These are phyloP conservation scores for Apiosordaria backusii DNA, from an alignment of 495 filamentous ascomycete genomes.

Conservation along the genomic window DNA sequence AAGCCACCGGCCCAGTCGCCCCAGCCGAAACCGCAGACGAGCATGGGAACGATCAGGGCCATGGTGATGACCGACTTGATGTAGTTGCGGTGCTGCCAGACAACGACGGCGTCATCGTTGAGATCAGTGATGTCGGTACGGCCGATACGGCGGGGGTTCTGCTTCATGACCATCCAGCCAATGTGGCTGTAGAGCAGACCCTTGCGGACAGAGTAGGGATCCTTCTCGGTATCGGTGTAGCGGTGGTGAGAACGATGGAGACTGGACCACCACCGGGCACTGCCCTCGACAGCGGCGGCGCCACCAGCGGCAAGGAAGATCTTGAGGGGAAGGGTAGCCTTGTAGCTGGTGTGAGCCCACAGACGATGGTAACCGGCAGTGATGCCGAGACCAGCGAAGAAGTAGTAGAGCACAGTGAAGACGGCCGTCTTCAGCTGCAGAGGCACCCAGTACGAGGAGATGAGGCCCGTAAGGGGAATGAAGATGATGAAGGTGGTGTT, in stretches of 20 bases:
- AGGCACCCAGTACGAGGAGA: conserved; percentile 79
- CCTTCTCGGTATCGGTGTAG: conserved; percentile 98
- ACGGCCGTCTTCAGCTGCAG: conserved; percentile 70
- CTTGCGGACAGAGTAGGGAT: conserved; percentile 98
- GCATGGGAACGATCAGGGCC: conserved; percentile 78
- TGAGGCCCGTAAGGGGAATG: conserved; percentile 71
- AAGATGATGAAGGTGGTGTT: conserved; percentile 84
- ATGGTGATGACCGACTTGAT: conserved; percentile 84
- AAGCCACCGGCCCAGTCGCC: conserved; percentile 87
- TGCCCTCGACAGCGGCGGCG: conserved; percentile 93
- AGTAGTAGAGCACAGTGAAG: conserved; percentile 87
- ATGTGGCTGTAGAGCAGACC: conserved; percentile 91
- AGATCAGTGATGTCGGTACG: conserved; percentile 95
- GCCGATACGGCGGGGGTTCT: conserved; percentile 89
- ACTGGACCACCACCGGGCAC: conserved; percentile 94
- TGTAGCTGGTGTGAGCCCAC: conserved; percentile 95
- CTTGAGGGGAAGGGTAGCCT: conserved; percentile 79
- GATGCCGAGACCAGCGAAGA: conserved; percentile 84
- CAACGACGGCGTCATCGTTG: conserved; percentile 90
- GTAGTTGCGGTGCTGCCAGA: conserved; percentile 94
- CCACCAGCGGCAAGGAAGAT: conserved; percentile 91
- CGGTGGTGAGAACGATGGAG: conserved; percentile 97
- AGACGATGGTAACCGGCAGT: conserved; percentile 80
- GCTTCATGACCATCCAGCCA: conserved; percentile 91
- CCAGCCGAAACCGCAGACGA: conserved; percentile 85